Evolutionary conservation across 2,329 filamentous ascomycete genomes (phyloP), one percentile per base, ranked within the genome.

Genomic region (Phoma sp.): DNA sequence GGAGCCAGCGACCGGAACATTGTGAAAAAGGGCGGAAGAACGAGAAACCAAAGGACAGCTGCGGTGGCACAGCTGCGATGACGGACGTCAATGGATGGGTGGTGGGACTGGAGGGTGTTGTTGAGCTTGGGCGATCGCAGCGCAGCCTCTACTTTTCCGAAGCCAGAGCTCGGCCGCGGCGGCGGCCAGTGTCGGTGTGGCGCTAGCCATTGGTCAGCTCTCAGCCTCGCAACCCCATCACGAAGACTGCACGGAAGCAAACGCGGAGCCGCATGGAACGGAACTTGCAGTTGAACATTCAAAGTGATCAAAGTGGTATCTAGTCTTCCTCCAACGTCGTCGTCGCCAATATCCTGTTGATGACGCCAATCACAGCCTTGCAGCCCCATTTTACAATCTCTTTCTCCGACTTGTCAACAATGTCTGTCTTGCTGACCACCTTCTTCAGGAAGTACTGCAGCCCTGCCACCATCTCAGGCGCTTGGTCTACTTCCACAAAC

Each of bases 371-470:
- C 3, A 75, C 72, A 13, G 73, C 65, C 47, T 69, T 69, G 56
- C 76, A 79, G 2, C 76, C 80, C 68, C 75, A 76, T 56, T 67
- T 72, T 2, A 87, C 75, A 11, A 78, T 72, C 50, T 81, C 82
- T 60, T 73, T 77, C 62, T 87, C 84, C 41, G 76, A 75, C 54
- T 78, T 78, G 30, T 75, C 75, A 4, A 74, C 74, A 27, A 79
- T 70, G 3, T 85, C 83, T 0, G 87, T 89, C 70, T 87, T 89
- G 4, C 83, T 80, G 13, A 97, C 82, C 39, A 89, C 83, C 71
- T 89, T 92, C 67, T 86, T 85, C 47, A 98, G 68, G 69, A 96
- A 95, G 74, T 88, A 96, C 57, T 89, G 86, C 60, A 97, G 68
- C 0, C 90, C 90, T 51, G 85, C 85, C 4, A 88, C 85, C 58